Percentiles rank a stretch among this genome's conserved stretches.
Conservation (phyloP, 331 rosid species). For the Spiraea crenata region DNA sequence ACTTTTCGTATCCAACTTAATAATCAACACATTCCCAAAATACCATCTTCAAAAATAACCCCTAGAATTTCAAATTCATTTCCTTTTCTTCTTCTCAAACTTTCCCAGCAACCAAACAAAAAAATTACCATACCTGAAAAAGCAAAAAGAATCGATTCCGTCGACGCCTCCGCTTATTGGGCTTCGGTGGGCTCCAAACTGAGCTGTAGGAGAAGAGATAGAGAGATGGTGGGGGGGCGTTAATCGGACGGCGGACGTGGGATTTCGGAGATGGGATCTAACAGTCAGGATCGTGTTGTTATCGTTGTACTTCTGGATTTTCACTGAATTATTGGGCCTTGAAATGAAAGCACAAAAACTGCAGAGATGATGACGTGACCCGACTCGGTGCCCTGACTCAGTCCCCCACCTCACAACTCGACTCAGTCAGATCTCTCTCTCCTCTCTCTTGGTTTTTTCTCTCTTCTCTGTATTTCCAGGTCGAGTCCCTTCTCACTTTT, state of each 20-base stretch:
- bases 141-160: conserved; percentile 4
- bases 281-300: conserved; percentile 44
- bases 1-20: conserved; percentile 12
- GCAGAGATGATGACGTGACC: conserved; percentile 29
- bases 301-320: conserved; percentile 28
- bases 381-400: conserved; percentile 49
- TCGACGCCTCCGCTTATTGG: neutral
- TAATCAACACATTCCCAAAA: conserved; percentile 2
- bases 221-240: conserved; percentile 15
- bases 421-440: conserved; percentile 23
- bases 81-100: neutral
- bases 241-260: conserved; percentile 48
- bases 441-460: neutral
- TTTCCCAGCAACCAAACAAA: conserved; percentile 19
- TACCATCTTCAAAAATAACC: conserved; percentile 13
- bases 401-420: conserved; percentile 27
- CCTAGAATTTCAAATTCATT: conserved; percentile 2
- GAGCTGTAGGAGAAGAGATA: conserved; percentile 16
- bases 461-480: conserved; percentile 13
- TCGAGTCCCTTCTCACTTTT: conserved; percentile 26
- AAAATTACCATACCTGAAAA: conserved; percentile 29
- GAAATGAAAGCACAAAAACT: conserved; percentile 31
- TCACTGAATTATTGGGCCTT: conserved; percentile 26
- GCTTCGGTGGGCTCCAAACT: conserved; percentile 28
- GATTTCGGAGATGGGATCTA: conserved; percentile 48